Conservation (phyloP, 257 asterid genomes). For the Linaria vulgaris region DNA sequence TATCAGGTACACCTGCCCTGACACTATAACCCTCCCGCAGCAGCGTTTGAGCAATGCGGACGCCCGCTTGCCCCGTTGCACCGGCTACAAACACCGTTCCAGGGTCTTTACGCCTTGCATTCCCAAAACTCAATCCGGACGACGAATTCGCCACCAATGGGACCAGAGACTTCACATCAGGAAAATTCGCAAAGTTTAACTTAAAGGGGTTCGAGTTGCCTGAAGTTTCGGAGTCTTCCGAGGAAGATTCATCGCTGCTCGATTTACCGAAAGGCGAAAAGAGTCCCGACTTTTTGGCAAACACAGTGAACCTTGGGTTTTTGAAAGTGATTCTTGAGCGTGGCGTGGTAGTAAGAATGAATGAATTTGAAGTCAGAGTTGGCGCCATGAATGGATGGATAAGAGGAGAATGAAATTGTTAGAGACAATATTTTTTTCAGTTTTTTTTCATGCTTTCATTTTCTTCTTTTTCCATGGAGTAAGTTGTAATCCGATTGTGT, state of each 20-base stretch:
- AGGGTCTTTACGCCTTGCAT: conserved; percentile 64
- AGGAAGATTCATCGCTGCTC: conserved; percentile 19
- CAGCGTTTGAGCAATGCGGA: conserved; percentile 81
- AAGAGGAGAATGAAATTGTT: conserved; percentile 12
- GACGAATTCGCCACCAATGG: conserved; percentile 52
- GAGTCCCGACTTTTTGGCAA: conserved; percentile 47
- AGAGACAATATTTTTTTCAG: conserved; percentile 3
- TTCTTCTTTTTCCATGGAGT: background rate
- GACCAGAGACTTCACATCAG: conserved; percentile 60
- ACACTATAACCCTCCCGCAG: conserved; percentile 80
- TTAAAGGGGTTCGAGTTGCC: conserved; percentile 50
- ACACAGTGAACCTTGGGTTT: conserved; percentile 40
- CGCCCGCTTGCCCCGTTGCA: conserved; percentile 83
- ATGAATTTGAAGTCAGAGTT: conserved; percentile 74
- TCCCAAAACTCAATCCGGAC: conserved; percentile 53
- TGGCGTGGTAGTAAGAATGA: conserved; percentile 52
- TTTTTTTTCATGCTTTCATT: conserved; percentile 23
- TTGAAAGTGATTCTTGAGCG: conserved; percentile 40
- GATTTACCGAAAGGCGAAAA: conserved; percentile 38
- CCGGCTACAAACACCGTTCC: conserved; percentile 95
- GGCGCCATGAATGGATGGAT: conserved; percentile 63
- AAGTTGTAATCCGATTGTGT: conserved; percentile 12
- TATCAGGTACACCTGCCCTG: conserved; percentile 93
- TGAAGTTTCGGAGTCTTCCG: conserved; percentile 24
- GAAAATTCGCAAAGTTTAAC: conserved; percentile 60